Evolutionary conservation across 176 grass and related monocot species (phyloP).

Genomic region (Raddia distichophylla): DNA sequence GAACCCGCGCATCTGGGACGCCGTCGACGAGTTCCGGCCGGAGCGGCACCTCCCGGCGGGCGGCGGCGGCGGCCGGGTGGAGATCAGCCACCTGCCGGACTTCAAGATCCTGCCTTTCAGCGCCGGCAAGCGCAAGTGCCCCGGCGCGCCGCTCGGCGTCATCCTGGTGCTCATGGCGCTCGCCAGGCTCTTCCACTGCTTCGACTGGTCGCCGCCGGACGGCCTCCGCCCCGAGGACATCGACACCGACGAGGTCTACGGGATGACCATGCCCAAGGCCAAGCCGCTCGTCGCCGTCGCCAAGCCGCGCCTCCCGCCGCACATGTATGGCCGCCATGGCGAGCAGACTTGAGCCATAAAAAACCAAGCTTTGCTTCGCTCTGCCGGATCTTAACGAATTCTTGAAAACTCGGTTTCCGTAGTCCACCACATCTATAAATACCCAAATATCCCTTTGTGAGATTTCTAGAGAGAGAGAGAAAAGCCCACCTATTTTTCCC

Average conservation of each 20-base stretch:
- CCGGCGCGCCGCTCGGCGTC: conserved; percentile 70
- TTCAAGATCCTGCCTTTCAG: conserved; percentile 90
- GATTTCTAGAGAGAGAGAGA: too few species aligned
- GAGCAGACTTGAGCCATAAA: conserved; percentile 13
- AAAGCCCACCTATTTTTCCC: too few species aligned
- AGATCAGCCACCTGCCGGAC: conserved; percentile 83
- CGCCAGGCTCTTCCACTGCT: conserved; percentile 93
- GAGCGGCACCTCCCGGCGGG: conserved; percentile 65
- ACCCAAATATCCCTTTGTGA: too few species aligned
- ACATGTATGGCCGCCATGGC: conserved; percentile 52
- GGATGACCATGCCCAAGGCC: conserved; percentile 88
- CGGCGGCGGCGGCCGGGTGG: conserved; percentile 48
- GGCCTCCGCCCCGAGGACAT: conserved; percentile 69
- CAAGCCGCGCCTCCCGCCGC: conserved; percentile 57
- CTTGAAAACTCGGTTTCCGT: too few species aligned
- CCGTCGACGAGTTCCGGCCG: conserved; percentile 67
- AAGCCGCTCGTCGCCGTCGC: conserved; percentile 69
- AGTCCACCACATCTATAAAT: too few species aligned
- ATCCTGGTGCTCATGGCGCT: conserved; percentile 83
- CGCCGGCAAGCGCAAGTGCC: conserved; percentile 89
- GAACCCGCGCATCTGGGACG: conserved; percentile 69
- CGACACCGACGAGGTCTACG: conserved; percentile 67
- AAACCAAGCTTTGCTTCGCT: not conserved
- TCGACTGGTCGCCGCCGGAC: conserved; percentile 75
- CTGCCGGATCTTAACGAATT: too few species aligned